These are phyloP conservation scores for Alternaria brassicae DNA, from an alignment of 2,329 filamentous ascomycete species.

Conservation along the genomic window DNA sequence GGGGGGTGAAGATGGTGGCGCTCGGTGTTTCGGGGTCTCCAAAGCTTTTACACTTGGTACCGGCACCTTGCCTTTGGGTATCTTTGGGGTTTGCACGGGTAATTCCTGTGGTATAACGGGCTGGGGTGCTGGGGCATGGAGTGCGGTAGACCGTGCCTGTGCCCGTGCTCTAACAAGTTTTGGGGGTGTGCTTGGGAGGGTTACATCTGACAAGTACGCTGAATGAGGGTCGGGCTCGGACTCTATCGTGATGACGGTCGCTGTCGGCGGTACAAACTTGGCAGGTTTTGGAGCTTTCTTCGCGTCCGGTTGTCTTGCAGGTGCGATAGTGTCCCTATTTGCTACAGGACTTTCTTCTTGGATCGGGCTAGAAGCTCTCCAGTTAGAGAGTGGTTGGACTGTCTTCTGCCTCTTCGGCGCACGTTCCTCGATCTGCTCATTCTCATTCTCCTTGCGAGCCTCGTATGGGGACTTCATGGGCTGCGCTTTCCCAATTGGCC, in stretches of 20 bases:
- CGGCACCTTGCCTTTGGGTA: slow-evolving; percentile 36
- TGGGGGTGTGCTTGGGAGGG: slow-evolving; percentile 33
- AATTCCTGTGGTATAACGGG: slow-evolving; percentile 5
- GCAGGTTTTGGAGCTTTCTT: slow-evolving; percentile 24
- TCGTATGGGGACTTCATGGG: slow-evolving; percentile 73
- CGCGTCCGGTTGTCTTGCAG: slow-evolving; percentile 35
- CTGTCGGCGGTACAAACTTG: slow-evolving; percentile 29
- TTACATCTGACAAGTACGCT: slow-evolving; percentile 31
- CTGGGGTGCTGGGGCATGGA: slow-evolving; percentile 11
- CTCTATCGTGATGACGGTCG: slow-evolving; percentile 46
- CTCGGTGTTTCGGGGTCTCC: slow-evolving; percentile 34
- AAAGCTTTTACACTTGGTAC: slow-evolving; percentile 32
- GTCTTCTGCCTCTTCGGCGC: slow-evolving; percentile 52
- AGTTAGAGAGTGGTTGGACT: slow-evolving; percentile 11
- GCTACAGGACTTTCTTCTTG: slow-evolving; percentile 17
- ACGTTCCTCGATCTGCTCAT: slow-evolving; percentile 43
- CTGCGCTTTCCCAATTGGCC: slow-evolving; percentile 67
- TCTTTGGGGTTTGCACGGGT: slow-evolving; percentile 25
- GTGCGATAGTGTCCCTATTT: slow-evolving; percentile 26
- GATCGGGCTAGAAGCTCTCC: slow-evolving; percentile 26
- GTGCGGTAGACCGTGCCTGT: not conserved
- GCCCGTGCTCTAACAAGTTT: slow-evolving; percentile 1
- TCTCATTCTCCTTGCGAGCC: slow-evolving; percentile 46
- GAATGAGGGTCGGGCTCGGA: slow-evolving; percentile 41
- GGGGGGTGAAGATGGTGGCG: slow-evolving; percentile 47